Conservation (phyloP, 208 protist genomes). For the Vickermania ingenoplastis region DNA sequence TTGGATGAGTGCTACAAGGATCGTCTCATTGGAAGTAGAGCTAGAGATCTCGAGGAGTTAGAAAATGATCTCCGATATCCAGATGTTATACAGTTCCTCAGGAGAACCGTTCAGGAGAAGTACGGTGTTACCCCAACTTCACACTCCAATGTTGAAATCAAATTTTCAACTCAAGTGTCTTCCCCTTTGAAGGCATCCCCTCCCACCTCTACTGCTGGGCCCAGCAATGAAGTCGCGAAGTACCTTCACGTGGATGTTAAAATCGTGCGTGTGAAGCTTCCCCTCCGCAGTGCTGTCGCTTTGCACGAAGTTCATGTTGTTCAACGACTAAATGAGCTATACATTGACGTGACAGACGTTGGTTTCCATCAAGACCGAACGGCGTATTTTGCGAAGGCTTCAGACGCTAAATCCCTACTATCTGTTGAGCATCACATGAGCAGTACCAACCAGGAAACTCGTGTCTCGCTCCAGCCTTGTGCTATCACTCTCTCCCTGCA, state of each 20-base stretch:
- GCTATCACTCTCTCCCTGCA: not conserved
- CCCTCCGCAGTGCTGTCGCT: conserved; percentile 18
- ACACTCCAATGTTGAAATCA: not conserved
- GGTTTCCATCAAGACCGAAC: conserved; percentile 13
- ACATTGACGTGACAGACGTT: conserved; percentile 18
- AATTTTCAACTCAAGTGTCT: not conserved
- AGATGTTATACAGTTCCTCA: conserved; percentile 64
- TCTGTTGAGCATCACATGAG: not conserved
- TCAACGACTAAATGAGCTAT: conserved; percentile 21
- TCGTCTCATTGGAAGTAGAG: conserved; percentile 6
- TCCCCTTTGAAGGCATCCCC: not conserved
- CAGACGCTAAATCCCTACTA: conserved; percentile 7
- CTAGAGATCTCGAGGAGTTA: conserved; percentile 34
- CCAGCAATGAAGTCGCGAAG: conserved; percentile 9
- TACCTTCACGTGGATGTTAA: conserved; percentile 40
- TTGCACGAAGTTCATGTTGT: conserved; percentile 14
- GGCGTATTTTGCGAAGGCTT: not conserved
- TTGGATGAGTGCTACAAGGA: conserved; percentile 47
- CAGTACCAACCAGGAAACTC: not conserved
- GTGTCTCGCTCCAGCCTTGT: not conserved
- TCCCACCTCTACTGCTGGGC: not conserved
- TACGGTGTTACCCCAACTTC: conserved; percentile 14
- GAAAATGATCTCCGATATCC: conserved; percentile 64
- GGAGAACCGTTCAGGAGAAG: conserved; percentile 29
- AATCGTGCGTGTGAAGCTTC: conserved; percentile 24